Evolutionary conservation across 495 filamentous ascomycete genomes (phyloP).

Genomic region (Rhypophila decipiens): DNA sequence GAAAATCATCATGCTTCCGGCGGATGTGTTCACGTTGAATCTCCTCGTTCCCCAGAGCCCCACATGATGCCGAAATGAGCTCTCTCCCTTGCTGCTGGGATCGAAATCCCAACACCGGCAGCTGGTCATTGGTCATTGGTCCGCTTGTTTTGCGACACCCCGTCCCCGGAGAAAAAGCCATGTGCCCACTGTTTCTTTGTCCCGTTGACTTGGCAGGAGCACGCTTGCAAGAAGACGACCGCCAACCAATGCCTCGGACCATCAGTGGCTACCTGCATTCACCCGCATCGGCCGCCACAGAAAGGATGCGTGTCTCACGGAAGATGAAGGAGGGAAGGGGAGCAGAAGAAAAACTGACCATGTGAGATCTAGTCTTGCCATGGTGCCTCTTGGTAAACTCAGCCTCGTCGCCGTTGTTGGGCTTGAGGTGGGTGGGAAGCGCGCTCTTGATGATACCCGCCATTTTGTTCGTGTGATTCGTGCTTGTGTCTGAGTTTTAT

Average conservation of each 20-base stretch:
- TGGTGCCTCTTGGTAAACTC: constrained; percentile 68
- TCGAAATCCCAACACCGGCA: background rate
- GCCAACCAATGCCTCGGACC: too few species aligned
- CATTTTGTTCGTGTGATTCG: constrained; percentile 49
- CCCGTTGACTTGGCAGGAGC: background rate
- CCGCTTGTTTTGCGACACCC: background rate
- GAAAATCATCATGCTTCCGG: too few species aligned
- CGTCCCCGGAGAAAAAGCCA: background rate
- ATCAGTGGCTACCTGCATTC: too few species aligned
- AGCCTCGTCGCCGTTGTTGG: constrained; percentile 47
- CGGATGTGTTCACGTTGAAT: too few species aligned
- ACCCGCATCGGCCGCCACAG: too few species aligned
- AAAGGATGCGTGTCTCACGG: too few species aligned
- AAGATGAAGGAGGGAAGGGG: background rate
- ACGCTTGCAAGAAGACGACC: too few species aligned
- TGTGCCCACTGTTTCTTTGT: background rate
- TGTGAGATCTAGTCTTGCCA: constrained; percentile 90
- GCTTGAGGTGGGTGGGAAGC: constrained; percentile 75
- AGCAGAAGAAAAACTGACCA: constrained; percentile 59
- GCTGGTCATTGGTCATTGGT: background rate
- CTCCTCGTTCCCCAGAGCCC: background rate
- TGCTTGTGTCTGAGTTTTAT: background rate
- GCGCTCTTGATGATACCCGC: constrained; percentile 60
- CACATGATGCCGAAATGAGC: background rate
- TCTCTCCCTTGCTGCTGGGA: background rate